Percentiles rank a stretch among this genome's conserved stretches.
These are phyloP conservation scores for Carpinus viminea DNA, from an alignment of 306 rosid genomes.

Conservation along the genomic window DNA sequence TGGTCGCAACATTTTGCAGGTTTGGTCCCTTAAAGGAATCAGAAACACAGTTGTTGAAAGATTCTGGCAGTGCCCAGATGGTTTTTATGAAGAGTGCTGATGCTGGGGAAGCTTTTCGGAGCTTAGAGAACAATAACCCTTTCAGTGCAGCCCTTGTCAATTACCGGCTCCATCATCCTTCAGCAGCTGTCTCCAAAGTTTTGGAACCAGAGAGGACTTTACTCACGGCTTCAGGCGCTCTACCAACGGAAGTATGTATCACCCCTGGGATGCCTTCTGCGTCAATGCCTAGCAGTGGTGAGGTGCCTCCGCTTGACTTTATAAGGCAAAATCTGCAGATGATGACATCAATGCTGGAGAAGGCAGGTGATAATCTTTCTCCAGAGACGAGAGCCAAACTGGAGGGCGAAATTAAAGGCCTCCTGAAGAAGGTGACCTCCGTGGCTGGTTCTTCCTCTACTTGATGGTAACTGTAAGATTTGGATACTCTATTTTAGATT, in stretches of 20 bases:
- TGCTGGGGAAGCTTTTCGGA: conserved; percentile 61
- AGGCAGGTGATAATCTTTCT: conserved; percentile 62
- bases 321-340: conserved; percentile 67
- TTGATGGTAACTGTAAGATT: conserved; percentile 15
- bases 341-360: conserved; percentile 74
- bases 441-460: conserved; percentile 40
- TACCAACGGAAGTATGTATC: conserved; percentile 18
- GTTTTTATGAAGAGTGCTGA: conserved; percentile 57
- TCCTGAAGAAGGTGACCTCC: conserved; percentile 72
- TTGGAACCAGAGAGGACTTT: conserved; percentile 13
- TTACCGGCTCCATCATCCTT: conserved; percentile 50
- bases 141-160: conserved; percentile 51
- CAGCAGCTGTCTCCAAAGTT: conserved; percentile 31
- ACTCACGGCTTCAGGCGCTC: conserved; percentile 15
- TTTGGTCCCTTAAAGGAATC: conserved; percentile 79
- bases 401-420: conserved; percentile 64
- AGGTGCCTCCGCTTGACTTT: conserved; percentile 49
- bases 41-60: conserved; percentile 51
- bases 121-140: conserved; percentile 57
- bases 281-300: conserved; percentile 34
- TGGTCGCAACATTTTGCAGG: conserved; percentile 58
- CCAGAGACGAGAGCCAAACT: conserved; percentile 62
- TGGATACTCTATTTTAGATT: conserved; percentile 12
- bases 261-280: conserved; percentile 19
- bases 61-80: conserved; percentile 50